Base-by-base conservation (phyloP, 1,284 basidiomycete genomes). In the Tilletiaria anomala region DNA sequence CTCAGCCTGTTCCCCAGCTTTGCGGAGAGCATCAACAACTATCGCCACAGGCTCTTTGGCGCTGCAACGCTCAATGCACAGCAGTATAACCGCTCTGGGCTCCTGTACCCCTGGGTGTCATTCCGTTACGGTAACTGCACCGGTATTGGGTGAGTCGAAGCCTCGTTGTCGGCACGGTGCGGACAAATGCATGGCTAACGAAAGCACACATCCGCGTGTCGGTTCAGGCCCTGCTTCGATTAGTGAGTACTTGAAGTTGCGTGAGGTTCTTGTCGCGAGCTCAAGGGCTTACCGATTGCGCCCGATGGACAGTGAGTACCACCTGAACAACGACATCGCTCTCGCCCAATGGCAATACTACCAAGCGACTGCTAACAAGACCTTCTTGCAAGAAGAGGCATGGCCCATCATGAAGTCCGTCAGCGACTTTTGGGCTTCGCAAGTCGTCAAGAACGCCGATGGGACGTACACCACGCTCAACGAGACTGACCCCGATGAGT, bases 71-170 rank as follows among this genome's bases (percentile, higher is more conserved):
- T 20, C 16, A 45, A 45, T 16, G 43, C 43, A 18, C 39, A 45
- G 31, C 40, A 35, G 23, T 45, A 39, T 22, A 44, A 46, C 37
- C 34, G 40, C 4, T 21, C 34, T 2, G 56, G 56, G 10, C 45
- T 54, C 15, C 24, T 62, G 6, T 62, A 61, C 36, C 59, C 59
- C 0, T 62, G 59, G 59, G 51, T 48, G 0, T 43, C 39, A 14
- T 51, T 20, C 3, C 39, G 59, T 1, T 51, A 45, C 40, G 58
- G 55, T 2, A 54, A 55, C 20, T 39, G 32, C 29, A 34, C 40
- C 15, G 40, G 45, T 16, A 40, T 44, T 23, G 37, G 49, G 17
- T n/a, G n/a, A n/a, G n/a, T 14, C 14, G 29, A 14, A 32, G 29
- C 14, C 14, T 14, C 14, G 29, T 32, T 14, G 29, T 14, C 14